Conservation (phyloP, 257 asterid species). For the Gentiana dahurica region DNA sequence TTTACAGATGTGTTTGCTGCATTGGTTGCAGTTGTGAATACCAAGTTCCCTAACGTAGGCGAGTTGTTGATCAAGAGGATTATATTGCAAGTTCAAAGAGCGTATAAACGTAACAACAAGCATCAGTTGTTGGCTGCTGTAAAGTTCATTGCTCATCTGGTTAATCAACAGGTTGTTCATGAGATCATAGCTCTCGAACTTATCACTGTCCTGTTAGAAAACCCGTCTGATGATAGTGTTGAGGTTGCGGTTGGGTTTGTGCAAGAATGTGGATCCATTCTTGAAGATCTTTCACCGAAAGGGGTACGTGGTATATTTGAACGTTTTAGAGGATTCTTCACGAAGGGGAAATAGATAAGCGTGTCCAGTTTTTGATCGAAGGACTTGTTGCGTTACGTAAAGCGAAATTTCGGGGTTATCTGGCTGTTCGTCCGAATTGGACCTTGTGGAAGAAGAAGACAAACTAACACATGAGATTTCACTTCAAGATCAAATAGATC, state of each 20-base stretch:
- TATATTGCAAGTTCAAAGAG: constrained; percentile 61
- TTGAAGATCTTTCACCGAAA: constrained; percentile 73
- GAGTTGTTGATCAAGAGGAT: constrained; percentile 72
- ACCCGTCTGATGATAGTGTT: constrained; percentile 89
- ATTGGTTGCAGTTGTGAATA: constrained; percentile 80
- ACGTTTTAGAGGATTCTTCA: constrained; percentile 91
- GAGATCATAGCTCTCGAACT: constrained; percentile 97
- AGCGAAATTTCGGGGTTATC: constrained; percentile 89
- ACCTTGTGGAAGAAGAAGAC: constrained; percentile 90
- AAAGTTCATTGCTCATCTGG: constrained; percentile 86
- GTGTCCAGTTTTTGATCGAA: constrained; percentile 85
- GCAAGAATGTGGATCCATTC: constrained; percentile 85
- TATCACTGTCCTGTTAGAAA: constrained; percentile 57
- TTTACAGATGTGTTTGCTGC: constrained; percentile 91
- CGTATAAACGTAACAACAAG: constrained; percentile 83
- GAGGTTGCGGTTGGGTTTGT: constrained; percentile 94
- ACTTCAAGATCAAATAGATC: constrained; percentile 62
- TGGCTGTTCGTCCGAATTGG: constrained; percentile 87
- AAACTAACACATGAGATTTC: constrained; percentile 85
- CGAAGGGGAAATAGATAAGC: constrained; percentile 90
- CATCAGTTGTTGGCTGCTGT: constrained; percentile 86
- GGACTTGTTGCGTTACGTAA: constrained; percentile 88
- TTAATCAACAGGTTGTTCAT: constrained; percentile 83
- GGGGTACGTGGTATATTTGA: constrained; percentile 96
- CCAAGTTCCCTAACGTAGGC: constrained; percentile 86